Evolutionary conservation across 2,329 filamentous ascomycete genomes (phyloP).

Genomic region (Fusarium guadeloupense): DNA sequence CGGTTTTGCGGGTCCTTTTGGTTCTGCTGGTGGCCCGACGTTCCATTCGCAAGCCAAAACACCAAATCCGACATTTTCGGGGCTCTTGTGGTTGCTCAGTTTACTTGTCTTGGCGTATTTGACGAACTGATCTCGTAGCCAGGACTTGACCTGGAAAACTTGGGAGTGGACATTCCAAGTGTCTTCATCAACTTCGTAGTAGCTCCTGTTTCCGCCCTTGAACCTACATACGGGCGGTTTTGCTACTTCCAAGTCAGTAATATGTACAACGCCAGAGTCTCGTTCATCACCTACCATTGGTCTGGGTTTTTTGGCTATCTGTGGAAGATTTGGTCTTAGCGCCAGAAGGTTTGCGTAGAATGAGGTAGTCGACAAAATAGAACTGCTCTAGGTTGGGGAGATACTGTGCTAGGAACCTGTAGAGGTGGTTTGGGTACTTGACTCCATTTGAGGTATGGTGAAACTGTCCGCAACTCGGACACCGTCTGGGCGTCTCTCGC

Average conservation of each 20-base stretch:
- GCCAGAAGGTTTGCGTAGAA: conserved; percentile 43
- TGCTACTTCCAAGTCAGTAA: conserved; percentile 21
- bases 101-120: conserved; percentile 49
- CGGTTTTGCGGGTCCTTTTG: conserved; percentile 18
- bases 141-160: conserved; percentile 49
- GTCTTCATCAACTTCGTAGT: conserved; percentile 48
- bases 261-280: background rate
- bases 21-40: conserved; percentile 34
- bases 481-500: conserved; percentile 40
- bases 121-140: conserved; percentile 52
- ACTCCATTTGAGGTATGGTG: conserved; percentile 42
- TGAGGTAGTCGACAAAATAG: conserved; percentile 57
- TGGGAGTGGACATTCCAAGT: conserved; percentile 50
- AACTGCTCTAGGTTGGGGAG: conserved; percentile 55
- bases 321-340: background rate
- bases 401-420: conserved; percentile 55
- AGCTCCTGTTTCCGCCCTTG: conserved; percentile 38
- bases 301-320: background rate
- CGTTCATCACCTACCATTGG: conserved; percentile 14
- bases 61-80: conserved; percentile 52
- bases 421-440: conserved; percentile 53
- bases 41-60: conserved; percentile 55
- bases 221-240: conserved; percentile 13
- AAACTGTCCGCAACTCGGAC: conserved; percentile 47
- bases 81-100: conserved; percentile 45